Conservation (phyloP, 2,329 filamentous ascomycete genomes). For the Saccharata proteae region DNA sequence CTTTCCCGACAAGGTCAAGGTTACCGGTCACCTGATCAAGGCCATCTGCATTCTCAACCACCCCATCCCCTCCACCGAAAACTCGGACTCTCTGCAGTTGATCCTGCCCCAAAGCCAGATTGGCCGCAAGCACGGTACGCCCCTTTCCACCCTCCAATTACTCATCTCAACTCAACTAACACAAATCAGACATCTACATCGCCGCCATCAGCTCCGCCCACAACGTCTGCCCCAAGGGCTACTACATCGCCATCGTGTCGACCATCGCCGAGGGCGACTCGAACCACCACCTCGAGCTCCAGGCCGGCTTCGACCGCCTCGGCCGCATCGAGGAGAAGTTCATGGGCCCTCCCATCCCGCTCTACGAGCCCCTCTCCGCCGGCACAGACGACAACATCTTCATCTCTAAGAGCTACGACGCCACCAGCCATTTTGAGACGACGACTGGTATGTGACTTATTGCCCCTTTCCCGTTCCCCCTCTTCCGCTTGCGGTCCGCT, state of each 20-base stretch:
- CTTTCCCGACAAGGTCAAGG: constrained; percentile 80
- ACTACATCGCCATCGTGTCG: constrained; percentile 97
- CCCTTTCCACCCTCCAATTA: not conserved
- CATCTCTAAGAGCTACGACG: constrained; percentile 97
- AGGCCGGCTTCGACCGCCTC: constrained; percentile 82
- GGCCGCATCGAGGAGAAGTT: constrained; percentile 95
- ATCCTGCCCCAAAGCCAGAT: constrained; percentile 98
- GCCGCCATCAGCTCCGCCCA: constrained; percentile 90
- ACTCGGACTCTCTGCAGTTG: constrained; percentile 80
- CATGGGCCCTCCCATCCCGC: constrained; percentile 81
- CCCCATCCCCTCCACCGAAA: constrained; percentile 78
- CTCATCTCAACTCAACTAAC: too few relatives aligned
- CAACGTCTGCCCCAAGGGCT: constrained; percentile 97
- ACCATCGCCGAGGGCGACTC: constrained; percentile 85
- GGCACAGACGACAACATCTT: constrained; percentile 84
- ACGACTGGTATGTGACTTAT: constrained; percentile 45
- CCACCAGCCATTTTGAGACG: constrained; percentile 95
- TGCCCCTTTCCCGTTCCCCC: too few relatives aligned
- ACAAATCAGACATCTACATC: constrained; percentile 72
- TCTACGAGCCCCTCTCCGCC: constrained; percentile 81
- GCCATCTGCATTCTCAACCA: constrained; percentile 97
- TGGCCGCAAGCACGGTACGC: constrained; percentile 83
- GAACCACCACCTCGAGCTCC: constrained; percentile 93
- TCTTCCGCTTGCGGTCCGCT: too few relatives aligned
- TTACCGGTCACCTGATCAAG: constrained; percentile 82